Evolutionary conservation across 192 early-diverging fungal genomes (phyloP).

Genomic region (Coemansia reversa): DNA sequence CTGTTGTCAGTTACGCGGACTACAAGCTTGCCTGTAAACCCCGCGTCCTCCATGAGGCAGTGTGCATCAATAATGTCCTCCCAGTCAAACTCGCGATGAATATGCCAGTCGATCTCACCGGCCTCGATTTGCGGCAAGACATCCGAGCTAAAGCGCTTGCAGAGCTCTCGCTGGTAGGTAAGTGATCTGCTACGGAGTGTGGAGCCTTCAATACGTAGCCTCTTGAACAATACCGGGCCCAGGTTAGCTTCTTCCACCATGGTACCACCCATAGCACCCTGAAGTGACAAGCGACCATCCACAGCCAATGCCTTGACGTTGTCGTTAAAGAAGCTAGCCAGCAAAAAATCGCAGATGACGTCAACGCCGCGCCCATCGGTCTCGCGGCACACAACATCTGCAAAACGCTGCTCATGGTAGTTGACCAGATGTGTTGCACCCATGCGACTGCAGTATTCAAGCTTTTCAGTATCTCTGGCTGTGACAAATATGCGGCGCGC

Average conservation of each 20-base stretch:
- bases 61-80: constrained; percentile 66
- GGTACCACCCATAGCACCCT: constrained; percentile 64
- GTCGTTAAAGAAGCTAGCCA: constrained; percentile 57
- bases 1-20: constrained; percentile 35
- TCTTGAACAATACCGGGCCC: constrained; percentile 60
- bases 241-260: constrained; percentile 27
- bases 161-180: constrained; percentile 62
- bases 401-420: constrained; percentile 70
- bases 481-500: constrained; percentile 70
- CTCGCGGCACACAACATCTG: constrained; percentile 53
- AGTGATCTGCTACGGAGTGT: constrained; percentile 64
- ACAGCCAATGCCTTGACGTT: constrained; percentile 58
- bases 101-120: constrained; percentile 51
- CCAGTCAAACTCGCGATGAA: constrained; percentile 68
- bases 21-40: constrained; percentile 66
- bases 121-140: constrained; percentile 57
- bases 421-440: constrained; percentile 78
- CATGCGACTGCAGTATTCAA: constrained; percentile 60
- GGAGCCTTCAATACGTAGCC: constrained; percentile 68
- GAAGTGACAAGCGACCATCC: constrained; percentile 76
- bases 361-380: constrained; percentile 70
- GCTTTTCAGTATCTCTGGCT: constrained; percentile 65
- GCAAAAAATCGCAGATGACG: constrained; percentile 72
- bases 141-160: constrained; percentile 53
- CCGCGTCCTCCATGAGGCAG: constrained; percentile 63